Percentiles rank a stretch among this genome's conserved stretches.
These are phyloP conservation scores for Cucumis melo DNA, from an alignment of 306 rosid genomes.

Conservation along the genomic window DNA sequence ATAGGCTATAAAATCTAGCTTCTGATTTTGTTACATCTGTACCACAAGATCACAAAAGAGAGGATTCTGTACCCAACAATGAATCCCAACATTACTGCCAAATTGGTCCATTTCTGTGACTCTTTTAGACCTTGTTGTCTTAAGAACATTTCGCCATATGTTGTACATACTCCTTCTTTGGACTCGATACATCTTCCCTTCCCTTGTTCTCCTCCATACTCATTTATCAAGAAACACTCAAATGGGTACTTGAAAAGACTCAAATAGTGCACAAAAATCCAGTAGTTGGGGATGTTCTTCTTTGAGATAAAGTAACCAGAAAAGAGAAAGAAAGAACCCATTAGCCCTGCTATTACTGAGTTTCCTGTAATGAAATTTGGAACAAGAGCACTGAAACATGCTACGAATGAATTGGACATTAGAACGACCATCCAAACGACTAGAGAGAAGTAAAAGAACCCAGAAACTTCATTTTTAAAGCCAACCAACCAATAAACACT, in stretches of 20 bases:
- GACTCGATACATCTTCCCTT: constrained; percentile 42
- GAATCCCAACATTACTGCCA: constrained; percentile 71
- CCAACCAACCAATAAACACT: constrained; percentile 44
- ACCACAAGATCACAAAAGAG: constrained; percentile 68
- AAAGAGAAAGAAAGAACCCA: constrained; percentile 94
- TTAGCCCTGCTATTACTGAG: constrained; percentile 74
- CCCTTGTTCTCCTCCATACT: constrained; percentile 77
- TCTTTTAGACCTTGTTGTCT: constrained; percentile 61
- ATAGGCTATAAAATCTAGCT: constrained; percentile 12
- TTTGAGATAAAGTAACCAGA: constrained; percentile 86
- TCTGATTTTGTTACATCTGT: constrained; percentile 53
- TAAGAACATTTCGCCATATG: constrained; percentile 48
- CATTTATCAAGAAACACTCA: constrained; percentile 88
- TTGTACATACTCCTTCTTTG: constrained; percentile 37
- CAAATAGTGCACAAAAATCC: constrained; percentile 85
- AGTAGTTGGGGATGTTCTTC: constrained; percentile 69
- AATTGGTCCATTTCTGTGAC: constrained; percentile 72
- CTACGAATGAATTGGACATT: constrained; percentile 75
- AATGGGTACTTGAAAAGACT: constrained; percentile 94
- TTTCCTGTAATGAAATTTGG: constrained; percentile 90
- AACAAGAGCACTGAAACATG: constrained; percentile 88
- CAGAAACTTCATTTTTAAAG: constrained; percentile 13
- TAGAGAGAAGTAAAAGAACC: constrained; percentile 38
- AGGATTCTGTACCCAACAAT: constrained; percentile 72
- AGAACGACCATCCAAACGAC: constrained; percentile 45